These are phyloP conservation scores for Ceratocystis ficicola DNA, from an alignment of 2,329 filamentous ascomycete species.

Conservation along the genomic window DNA sequence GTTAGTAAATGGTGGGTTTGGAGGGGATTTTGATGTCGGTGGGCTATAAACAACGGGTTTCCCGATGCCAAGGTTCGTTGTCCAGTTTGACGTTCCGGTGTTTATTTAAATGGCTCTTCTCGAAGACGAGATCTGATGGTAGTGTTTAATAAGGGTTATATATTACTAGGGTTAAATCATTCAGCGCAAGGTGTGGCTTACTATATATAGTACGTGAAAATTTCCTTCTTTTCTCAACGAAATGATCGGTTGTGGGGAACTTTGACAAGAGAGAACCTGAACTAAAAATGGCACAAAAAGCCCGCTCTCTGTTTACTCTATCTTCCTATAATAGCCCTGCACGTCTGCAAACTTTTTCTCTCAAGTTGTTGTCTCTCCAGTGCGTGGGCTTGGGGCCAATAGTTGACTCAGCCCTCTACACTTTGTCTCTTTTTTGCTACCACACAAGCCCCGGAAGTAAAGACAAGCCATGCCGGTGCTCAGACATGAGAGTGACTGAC, in stretches of 20 bases:
- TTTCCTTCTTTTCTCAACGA: not conserved
- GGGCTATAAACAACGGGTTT: slow-evolving; percentile 27
- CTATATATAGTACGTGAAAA: not conserved
- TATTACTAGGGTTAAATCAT: not conserved
- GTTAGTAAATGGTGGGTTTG: slow-evolving; percentile 55
- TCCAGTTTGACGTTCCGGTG: not conserved
- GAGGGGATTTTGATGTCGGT: slow-evolving; percentile 43
- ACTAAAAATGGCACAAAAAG: not conserved
- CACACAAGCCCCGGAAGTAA: not conserved
- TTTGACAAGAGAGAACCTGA: not conserved
- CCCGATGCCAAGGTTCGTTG: not conserved
- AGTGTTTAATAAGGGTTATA: not conserved
- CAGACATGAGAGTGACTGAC: not conserved
- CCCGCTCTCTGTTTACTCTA: not conserved
- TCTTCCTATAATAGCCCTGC: not conserved
- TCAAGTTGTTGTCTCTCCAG: slow-evolving; percentile 7
- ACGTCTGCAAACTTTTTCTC: slow-evolving; percentile 1
- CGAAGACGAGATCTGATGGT: not conserved
- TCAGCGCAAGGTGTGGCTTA: not conserved
- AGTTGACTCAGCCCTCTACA: slow-evolving; percentile 3
- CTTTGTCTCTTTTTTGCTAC: slow-evolving; percentile 4
- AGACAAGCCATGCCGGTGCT: slow-evolving; percentile 1
- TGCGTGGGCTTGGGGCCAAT: not conserved
- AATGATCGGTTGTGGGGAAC: not conserved
- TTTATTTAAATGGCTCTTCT: not conserved